Base-by-base conservation (phyloP, 306 rosid species). In the Medicago lupulina region DNA sequence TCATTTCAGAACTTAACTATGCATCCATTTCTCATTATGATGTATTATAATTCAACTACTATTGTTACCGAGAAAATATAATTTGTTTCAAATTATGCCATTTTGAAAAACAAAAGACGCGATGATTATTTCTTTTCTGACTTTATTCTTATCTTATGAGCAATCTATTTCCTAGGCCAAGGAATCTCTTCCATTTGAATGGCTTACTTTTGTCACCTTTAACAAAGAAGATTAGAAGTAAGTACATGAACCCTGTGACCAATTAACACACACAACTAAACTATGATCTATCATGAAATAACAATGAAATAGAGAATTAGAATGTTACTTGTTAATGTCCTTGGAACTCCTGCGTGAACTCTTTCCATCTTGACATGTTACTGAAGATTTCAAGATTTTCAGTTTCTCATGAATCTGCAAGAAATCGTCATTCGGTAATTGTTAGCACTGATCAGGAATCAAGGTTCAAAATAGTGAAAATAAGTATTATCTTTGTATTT, bases 381-480 rank as follows among this genome's bases (percentile, higher is more conserved):
- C 57, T 23, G 81, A 76, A 58, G 90, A 82, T 76, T 81, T 93
- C 86, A 95, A 76, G 71, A 67, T 82, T 81, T 80, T 83, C 80
- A 92, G 82, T 83, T 89, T 84, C 62, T 84, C 88, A 71, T 86
- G 89, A 83, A 95, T 85, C 99, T 95, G 82, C 59, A 76, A 61
- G 46, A 79, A 57, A 73, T 57, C 21, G 50, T 63, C 38, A 71
- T 74, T 79, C 19, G 41, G 57, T 59, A 67, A 61, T 31, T 67
- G 79, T 71, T 61, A 80, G 83, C 79, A 64, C 53, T 40, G 31
- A 79, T 39, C 38, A 49, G 43, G 43, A 47, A 67, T 65, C 31
- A 57, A 74, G 44, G 55, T 57, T 44, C 8, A 25, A 44, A 74
- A n/a, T 34, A 34, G n/a, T 31, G 12, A 15, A 15, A 15, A 31